Conservation (phyloP, 768 basidiomycete genomes). For the Termitomyces sp. region DNA sequence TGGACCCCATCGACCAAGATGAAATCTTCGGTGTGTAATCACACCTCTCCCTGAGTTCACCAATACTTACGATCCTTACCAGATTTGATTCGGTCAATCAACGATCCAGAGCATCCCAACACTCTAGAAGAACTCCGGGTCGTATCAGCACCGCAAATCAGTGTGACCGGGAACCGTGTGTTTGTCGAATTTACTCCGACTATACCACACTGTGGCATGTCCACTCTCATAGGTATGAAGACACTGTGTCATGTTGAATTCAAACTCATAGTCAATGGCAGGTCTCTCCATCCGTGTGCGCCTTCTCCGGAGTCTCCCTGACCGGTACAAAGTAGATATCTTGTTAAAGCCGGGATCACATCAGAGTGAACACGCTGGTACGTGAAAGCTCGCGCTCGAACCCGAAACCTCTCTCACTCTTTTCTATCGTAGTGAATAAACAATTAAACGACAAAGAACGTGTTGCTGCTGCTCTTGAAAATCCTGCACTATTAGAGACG, state of each 20-base stretch:
- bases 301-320: conserved; percentile 82
- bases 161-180: conserved; percentile 52
- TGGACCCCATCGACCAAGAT: conserved; percentile 80
- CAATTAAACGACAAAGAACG: conserved; percentile 99
- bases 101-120: conserved; percentile 93
- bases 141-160: conserved; percentile 85
- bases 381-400: conserved; percentile 17
- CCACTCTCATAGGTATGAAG: conserved; percentile 83
- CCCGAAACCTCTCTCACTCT: background rate
- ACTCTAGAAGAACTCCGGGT: conserved; percentile 93
- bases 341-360: conserved; percentile 91
- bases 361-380: conserved; percentile 88
- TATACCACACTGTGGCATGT: conserved; percentile 97
- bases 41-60: background rate
- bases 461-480: conserved; percentile 95
- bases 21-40: conserved; percentile 77
- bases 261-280: conserved; percentile 21
- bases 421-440: conserved; percentile 72
- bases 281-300: conserved; percentile 96
- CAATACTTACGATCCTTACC: background rate
- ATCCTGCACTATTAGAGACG: conserved; percentile 77
- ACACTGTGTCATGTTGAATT: background rate
- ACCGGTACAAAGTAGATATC: conserved; percentile 93
- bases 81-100: conserved; percentile 91
- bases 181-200: conserved; percentile 95